Evolutionary conservation across 2,329 filamentous ascomycete genomes (phyloP), one percentile per base, ranked within the genome.

Genomic region (Pestalotiopsis sp.): DNA sequence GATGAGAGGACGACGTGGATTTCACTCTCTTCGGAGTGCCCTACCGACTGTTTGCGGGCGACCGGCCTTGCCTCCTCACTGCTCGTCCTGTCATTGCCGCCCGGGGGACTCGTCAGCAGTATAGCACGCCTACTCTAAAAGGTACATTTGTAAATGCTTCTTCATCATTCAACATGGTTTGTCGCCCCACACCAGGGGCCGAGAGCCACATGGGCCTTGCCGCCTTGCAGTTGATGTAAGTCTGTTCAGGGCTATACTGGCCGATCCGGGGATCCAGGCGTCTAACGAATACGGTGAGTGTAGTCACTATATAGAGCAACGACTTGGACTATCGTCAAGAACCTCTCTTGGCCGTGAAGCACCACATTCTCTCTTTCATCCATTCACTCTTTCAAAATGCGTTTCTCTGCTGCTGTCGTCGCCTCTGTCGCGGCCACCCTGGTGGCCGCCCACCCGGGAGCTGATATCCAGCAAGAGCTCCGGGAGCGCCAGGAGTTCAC

Each of bases 371-470:
- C 27, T 36, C 13, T 39, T 17, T 36, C 13, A 62, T 62, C 4
- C 31, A 36, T 36, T 27, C 57, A 27, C 20, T 59, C 27, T 36
- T 17, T 39, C 31, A 66, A 66, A 20, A 66, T 66, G 64, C 49
- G 49, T 66, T 66, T 66, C 64, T 57, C 64, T 23, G 27, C 27
- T 58, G 64, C 64, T 58, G 12, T 66, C 17, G 25, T 66, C 64
- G 49, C 64, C 52, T 45, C 64, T 25, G 39, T 57, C 25, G 64
- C 64, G 17, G 64, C 64, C 41, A 52, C 65, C 27, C 23, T 61
- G 57, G 64, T 58, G 64, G 64, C 64, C 36, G 64, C 64, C 25
- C 64, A 66, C 64, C 64, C 64, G 20, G 64, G 64, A 20, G 64
- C 20, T 17, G 27, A 66, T 39, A 20, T 57, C 64, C 23, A 56